Percentiles rank a stretch among this genome's conserved stretches.
Conservation (phyloP, 805 yeast species). For the Huiozyma sinensis region DNA sequence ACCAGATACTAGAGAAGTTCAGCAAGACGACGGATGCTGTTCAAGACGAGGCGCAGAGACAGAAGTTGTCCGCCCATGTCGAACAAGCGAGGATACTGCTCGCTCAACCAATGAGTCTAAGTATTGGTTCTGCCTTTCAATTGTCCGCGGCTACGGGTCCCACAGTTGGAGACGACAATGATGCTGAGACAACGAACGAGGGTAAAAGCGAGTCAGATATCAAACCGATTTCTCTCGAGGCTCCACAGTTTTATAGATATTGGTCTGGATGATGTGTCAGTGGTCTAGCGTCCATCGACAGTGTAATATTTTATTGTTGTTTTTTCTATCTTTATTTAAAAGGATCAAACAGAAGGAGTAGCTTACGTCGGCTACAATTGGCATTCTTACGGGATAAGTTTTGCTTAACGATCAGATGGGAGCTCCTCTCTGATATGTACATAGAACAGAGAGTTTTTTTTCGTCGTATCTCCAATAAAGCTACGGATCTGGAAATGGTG, state of each 20-base stretch:
- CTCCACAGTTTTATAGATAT: conserved; percentile 53
- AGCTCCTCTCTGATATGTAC: no score
- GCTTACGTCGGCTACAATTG: no score
- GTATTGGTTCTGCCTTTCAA: conserved; percentile 6
- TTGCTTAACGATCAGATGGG: no score
- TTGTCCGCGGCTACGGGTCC: neutral
- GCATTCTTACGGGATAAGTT: no score
- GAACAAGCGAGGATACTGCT: conserved; percentile 20
- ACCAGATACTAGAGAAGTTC: conserved; percentile 35
- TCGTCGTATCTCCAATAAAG: no score
- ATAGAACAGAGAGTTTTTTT: no score
- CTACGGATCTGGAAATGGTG: no score
- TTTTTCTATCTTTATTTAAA: no score
- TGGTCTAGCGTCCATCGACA: no score
- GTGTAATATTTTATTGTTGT: no score
- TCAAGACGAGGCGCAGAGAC: conserved; percentile 12
- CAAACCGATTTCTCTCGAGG: conserved; percentile 48
- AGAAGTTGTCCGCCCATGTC: conserved; percentile 10
- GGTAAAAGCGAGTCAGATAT: conserved; percentile 26
- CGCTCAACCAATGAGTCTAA: conserved; percentile 25
- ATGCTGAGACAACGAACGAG: neutral
- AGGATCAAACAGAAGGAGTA: no score
- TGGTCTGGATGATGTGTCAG: conserved; percentile 43
- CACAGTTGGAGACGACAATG: neutral
- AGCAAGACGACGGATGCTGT: conserved; percentile 14